These are phyloP conservation scores for Auriscalpium orientale DNA, from an alignment of 768 basidiomycete species.

Conservation along the genomic window DNA sequence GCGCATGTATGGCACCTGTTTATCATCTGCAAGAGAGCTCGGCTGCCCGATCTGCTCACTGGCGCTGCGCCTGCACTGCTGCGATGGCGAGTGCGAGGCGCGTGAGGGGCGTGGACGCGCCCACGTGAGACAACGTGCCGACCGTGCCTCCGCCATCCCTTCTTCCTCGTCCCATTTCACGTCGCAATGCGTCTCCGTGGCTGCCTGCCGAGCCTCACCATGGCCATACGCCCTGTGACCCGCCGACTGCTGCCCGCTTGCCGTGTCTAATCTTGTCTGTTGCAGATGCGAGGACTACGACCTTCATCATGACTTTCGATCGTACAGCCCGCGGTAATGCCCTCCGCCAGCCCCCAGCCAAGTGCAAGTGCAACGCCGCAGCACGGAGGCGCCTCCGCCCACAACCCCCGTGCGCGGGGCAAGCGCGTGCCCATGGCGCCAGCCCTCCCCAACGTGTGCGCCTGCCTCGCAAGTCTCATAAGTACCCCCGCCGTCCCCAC, in stretches of 20 bases:
- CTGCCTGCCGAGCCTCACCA: not conserved
- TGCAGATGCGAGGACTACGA: not conserved
- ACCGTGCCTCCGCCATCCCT: not conserved
- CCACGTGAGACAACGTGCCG: conserved; percentile 13
- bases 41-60: conserved; percentile 1
- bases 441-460: conserved; percentile 17
- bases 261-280: not conserved
- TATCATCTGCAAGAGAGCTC: not conserved
- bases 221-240: not conserved
- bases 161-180: conserved; percentile 4
- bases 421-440: not conserved
- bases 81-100: not conserved
- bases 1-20: conserved; percentile 22
- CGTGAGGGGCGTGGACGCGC: conserved; percentile 8
- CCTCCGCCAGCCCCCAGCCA: too few relatives aligned
- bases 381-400: too few relatives aligned
- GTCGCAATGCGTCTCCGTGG: conserved; percentile 1
- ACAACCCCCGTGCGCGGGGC: not conserved
- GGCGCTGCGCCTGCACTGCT: conserved; percentile 3
- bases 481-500: conserved; percentile 11
- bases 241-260: not conserved
- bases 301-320: conserved; percentile 1
- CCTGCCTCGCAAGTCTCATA: not conserved
- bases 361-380: too few relatives aligned
- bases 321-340: not conserved